Evolutionary conservation across 2,329 filamentous ascomycete species (phyloP).

Genomic region (Pseudogymnoascus sp.): DNA sequence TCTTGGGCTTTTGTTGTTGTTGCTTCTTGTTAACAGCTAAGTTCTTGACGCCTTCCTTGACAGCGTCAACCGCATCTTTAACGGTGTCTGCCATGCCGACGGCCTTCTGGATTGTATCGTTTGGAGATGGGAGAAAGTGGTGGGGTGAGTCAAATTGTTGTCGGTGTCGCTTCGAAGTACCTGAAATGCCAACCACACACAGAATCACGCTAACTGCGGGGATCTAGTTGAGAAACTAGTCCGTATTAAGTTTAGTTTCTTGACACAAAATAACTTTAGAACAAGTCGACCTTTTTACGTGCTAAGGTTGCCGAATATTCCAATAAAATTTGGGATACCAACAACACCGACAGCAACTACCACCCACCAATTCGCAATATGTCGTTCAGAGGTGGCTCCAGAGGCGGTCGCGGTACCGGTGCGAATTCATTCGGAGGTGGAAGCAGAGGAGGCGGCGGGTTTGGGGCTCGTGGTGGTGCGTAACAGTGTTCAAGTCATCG

Average conservation of each 20-base stretch:
- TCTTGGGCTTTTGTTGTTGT: slow-evolving; percentile 38
- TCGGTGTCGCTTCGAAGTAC: slow-evolving; percentile 11
- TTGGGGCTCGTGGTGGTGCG: slow-evolving; percentile 46
- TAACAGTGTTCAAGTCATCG: slow-evolving; percentile 31
- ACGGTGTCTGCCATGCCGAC: slow-evolving; percentile 41
- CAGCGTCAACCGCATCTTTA: slow-evolving; percentile 42
- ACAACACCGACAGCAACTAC: slow-evolving; percentile 11
- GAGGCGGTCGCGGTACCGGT: slow-evolving; percentile 42
- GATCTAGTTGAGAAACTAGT: slow-evolving; percentile 12
- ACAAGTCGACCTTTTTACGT: slow-evolving; percentile 10
- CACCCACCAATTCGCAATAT: slow-evolving; percentile 35
- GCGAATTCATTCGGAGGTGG: slow-evolving; percentile 46
- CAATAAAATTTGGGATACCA: slow-evolving; percentile 9
- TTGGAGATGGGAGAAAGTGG: neutral
- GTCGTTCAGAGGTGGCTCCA: slow-evolving; percentile 52
- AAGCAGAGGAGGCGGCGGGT: slow-evolving; percentile 41
- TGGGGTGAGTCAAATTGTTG: slow-evolving; percentile 13
- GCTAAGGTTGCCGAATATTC: slow-evolving; percentile 13
- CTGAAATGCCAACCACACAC: neutral
- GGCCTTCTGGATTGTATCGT: neutral
- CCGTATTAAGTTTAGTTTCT: neutral
- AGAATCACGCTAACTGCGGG: slow-evolving; percentile 5
- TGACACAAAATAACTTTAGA: slow-evolving; percentile 14
- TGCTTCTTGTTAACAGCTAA: slow-evolving; percentile 41
- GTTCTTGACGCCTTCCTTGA: slow-evolving; percentile 55